Percentiles rank a stretch among this genome's conserved stretches.
Evolutionary conservation across 305 asterid species (phyloP).

Genomic region (Fraxinus angustifolia): DNA sequence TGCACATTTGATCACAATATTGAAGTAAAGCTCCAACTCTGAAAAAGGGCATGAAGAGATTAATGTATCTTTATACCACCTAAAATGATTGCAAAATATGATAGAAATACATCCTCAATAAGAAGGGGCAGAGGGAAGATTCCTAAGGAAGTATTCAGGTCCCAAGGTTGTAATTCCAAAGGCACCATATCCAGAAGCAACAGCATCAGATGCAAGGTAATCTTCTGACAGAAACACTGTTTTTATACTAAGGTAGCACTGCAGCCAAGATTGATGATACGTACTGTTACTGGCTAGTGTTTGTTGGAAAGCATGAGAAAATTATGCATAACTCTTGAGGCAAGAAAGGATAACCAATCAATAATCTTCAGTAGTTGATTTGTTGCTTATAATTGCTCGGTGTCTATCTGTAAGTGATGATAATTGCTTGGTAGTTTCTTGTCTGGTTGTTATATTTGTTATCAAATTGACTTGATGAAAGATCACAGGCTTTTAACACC

Average conservation of each 20-base stretch:
- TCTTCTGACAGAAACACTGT: not conserved
- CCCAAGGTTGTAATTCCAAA: too few species aligned
- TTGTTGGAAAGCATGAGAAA: not conserved
- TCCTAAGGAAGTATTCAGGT: too few species aligned
- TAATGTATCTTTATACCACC: too few species aligned
- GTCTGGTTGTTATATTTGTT: not conserved
- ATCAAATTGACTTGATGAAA: not conserved
- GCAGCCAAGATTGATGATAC: not conserved
- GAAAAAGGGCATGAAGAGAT: constrained; percentile 16
- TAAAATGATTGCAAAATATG: too few species aligned
- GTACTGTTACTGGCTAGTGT: not conserved
- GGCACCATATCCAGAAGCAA: not conserved
- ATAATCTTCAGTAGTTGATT: not conserved
- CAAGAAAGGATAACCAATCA: not conserved
- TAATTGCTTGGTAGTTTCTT: not conserved
- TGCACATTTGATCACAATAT: not conserved
- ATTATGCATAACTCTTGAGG: not conserved
- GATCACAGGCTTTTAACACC: not conserved
- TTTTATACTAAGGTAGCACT: not conserved
- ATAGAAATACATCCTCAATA: not conserved
- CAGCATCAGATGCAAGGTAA: not conserved
- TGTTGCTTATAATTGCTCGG: not conserved
- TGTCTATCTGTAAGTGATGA: not conserved
- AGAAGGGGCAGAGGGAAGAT: too few species aligned
- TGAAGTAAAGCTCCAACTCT: not conserved